Evolutionary conservation across 225 moss, liverwort and hornwort genomes (phyloP), one percentile per base, ranked within the genome.

Genomic region (Physcomitrellopsis africana): DNA sequence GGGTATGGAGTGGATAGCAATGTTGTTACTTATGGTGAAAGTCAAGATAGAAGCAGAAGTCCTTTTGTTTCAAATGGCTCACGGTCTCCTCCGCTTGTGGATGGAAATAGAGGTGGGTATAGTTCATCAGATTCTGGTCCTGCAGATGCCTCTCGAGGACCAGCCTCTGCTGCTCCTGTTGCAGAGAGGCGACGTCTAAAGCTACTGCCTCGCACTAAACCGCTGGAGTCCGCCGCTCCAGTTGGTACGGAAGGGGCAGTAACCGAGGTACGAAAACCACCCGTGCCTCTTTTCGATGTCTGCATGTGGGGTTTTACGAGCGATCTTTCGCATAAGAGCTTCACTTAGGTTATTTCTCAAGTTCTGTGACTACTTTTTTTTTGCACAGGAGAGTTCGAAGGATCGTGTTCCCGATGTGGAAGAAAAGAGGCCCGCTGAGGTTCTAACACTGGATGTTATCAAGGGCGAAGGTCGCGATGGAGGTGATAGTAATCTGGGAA

Each of bases 191-290:
- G 94, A 22, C 93, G 94, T 29, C 68, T 99, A 71, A 99, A 93
- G 74, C 91, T 99, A 68, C 87, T 99, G 22, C 95, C 97, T 7
- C 95, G 97, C 23, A 89, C 91, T 27, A 99, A 89, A 81, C 97
- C 95, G 13, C 72, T 99, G 70, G 94, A 93, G 46, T 69, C 18
- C 54, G 63, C 74, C 48, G 42, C 82, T 63, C 61, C 89, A 16
- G 65, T 76, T 18, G 79, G 52, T 68, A 73, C 81, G 16, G 91
- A 92, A 73, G 77, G 65, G 17, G 70, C 66, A 23, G 80, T 69
- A 29, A 58, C 57, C 17, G 94, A 96, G 86, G 94, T 92, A 66
- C 24, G 77, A 51, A 47, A 41, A 58, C 22, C 10, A 32, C 15
- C 29, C 20, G 19, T 44, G 22, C 37, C 13, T 17, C 45, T 26